Percentiles rank a stretch among this genome's conserved stretches.
These are phyloP conservation scores for Casuarina equisetifolia DNA, from an alignment of 306 rosid species.

Conservation along the genomic window DNA sequence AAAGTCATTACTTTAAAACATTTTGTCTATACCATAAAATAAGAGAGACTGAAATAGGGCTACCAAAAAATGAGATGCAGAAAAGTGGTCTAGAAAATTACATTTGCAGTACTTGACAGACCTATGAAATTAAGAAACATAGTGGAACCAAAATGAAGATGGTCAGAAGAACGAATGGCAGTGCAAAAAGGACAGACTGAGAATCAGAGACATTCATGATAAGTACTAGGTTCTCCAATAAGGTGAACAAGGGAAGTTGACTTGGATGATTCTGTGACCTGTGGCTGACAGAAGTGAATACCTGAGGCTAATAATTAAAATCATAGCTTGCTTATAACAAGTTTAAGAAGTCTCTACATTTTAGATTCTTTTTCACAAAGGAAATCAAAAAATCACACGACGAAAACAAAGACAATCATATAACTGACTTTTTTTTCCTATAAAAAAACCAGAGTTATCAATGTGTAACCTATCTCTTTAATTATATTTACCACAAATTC, in stretches of 20 bases:
- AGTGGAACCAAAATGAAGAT: background rate
- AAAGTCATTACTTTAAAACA: background rate
- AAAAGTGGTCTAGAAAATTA: background rate
- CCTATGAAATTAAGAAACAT: background rate
- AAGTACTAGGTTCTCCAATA: background rate
- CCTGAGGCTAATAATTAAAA: background rate
- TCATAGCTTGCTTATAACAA: background rate
- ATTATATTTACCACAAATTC: background rate
- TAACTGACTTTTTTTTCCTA: background rate
- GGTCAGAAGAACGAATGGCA: background rate
- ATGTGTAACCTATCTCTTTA: background rate
- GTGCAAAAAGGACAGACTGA: background rate
- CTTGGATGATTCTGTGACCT: background rate
- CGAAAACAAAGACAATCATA: background rate
- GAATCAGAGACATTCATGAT: background rate
- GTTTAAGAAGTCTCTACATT: background rate
- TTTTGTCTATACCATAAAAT: background rate
- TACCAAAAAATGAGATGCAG: background rate
- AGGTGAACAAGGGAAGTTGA: background rate
- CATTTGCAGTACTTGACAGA: background rate
- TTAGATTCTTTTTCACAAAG: background rate
- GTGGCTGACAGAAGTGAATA: background rate
- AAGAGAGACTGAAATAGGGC: background rate
- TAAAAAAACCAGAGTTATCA: background rate
- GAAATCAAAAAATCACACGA: background rate